phyloP scores from a whole-genome alignment of 371 early-diverging fungal genomes.

The Mycotypha africana region DNA sequence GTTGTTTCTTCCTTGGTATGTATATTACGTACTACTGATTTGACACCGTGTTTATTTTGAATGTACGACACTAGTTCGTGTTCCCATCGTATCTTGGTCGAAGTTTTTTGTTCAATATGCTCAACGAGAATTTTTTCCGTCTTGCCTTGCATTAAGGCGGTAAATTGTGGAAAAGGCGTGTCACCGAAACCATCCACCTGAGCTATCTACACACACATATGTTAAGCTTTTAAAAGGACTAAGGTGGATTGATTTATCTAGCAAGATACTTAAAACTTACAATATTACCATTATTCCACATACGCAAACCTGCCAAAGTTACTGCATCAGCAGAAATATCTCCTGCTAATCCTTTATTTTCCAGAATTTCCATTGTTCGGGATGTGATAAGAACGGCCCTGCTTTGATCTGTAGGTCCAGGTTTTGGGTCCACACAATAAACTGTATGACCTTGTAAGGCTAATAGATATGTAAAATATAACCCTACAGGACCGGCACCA shows the following conservation, averaged over 20 bases:
- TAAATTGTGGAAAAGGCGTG: slow-evolving; percentile 26
- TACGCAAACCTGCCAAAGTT: slow-evolving; percentile 14
- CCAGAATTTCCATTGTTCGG: slow-evolving; percentile 33
- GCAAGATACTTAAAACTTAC: slow-evolving; percentile 12
- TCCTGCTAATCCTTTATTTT: slow-evolving; percentile 18
- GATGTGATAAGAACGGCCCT: slow-evolving; percentile 34
- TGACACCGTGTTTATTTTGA: slow-evolving; percentile 22
- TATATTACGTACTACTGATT: slow-evolving; percentile 6
- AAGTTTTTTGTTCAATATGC: slow-evolving; percentile 3
- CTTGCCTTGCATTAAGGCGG: slow-evolving; percentile 20
- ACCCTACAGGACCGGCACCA: slow-evolving; percentile 46
- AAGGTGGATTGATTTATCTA: too few relatives aligned
- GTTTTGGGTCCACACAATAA: slow-evolving; percentile 29
- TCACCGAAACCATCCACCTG: slow-evolving; percentile 18
- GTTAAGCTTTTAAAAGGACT: background rate
- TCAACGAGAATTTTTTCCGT: slow-evolving; percentile 17
- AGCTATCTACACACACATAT: slow-evolving; percentile 1
- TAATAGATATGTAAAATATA: slow-evolving; percentile 34
- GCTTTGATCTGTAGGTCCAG: slow-evolving; percentile 33
- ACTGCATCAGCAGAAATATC: slow-evolving; percentile 20
- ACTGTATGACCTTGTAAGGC: slow-evolving; percentile 29
- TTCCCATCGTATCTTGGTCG: slow-evolving; percentile 19
- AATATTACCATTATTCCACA: slow-evolving; percentile 11
- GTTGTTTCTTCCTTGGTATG: slow-evolving; percentile 1
- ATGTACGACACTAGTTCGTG: slow-evolving; percentile 23